Evolutionary conservation across 257 asterid genomes (phyloP).

Genomic region (Coffea eugenioides): DNA sequence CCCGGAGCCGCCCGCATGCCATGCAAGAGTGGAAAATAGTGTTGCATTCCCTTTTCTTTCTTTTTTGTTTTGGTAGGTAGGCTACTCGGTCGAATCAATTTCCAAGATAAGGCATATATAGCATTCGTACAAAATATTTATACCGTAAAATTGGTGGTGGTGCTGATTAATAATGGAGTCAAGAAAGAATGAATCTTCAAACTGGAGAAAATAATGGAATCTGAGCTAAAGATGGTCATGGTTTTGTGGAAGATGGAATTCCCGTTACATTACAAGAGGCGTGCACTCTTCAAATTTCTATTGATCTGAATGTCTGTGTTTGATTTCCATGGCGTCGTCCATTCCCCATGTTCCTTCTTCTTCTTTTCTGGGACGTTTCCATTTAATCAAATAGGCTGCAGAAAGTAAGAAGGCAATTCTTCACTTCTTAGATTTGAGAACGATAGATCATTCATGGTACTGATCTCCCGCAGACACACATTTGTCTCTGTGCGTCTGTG

Average conservation of each 20-base stretch:
- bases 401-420: background rate
- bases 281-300: slow-evolving; percentile 14
- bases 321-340: background rate
- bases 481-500: background rate
- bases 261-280: background rate
- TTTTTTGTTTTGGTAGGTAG: background rate
- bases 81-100: background rate
- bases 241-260: slow-evolving; percentile 3
- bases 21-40: background rate
- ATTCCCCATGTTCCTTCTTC: slow-evolving; percentile 35
- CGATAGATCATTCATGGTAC: slow-evolving; percentile 21
- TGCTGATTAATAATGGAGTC: background rate
- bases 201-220: background rate
- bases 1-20: background rate
- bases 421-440: slow-evolving; percentile 20
- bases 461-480: background rate
- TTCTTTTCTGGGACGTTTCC: slow-evolving; percentile 58
- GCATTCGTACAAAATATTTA: background rate
- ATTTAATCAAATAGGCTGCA: slow-evolving; percentile 38
- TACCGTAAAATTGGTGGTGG: background rate
- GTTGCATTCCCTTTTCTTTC: too few relatives aligned
- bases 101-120: background rate
- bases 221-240: background rate
- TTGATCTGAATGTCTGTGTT: background rate
- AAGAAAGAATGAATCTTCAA: background rate